Evolutionary conservation across 768 basidiomycete genomes (phyloP).

Genomic region (Serpula lacrymans): DNA sequence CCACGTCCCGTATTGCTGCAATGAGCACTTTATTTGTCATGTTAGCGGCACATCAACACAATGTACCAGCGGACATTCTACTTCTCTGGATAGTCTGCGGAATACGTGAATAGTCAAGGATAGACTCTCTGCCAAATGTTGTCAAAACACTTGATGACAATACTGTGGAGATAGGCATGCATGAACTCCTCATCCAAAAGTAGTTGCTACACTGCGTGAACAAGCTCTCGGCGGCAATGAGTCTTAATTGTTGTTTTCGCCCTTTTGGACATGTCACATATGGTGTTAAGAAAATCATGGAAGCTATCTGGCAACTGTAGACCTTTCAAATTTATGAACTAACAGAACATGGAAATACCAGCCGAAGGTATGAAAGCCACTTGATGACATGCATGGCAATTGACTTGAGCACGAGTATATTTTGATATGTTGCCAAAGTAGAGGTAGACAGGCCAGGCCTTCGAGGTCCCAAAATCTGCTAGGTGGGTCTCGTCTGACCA

Average conservation of each 20-base stretch:
- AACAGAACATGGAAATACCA: not conserved
- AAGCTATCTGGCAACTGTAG: conserved; percentile 4
- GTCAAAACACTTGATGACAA: conserved; percentile 13
- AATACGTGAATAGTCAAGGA: conserved; percentile 16
- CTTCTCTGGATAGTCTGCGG: conserved; percentile 20
- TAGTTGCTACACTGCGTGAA: conserved; percentile 15
- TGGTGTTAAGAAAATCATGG: not conserved
- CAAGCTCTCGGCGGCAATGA: conserved; percentile 15
- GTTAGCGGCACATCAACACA: too few relatives aligned
- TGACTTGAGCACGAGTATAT: conserved; percentile 1
- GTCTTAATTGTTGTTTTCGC: not conserved
- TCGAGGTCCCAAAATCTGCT: conserved; percentile 14
- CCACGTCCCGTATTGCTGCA: too few relatives aligned
- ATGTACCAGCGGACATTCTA: too few relatives aligned
- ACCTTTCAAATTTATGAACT: not conserved
- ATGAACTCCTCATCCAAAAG: conserved; percentile 21
- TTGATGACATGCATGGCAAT: not conserved
- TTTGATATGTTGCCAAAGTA: conserved; percentile 14
- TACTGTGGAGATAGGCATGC: conserved; percentile 15
- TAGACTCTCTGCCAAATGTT: conserved; percentile 12
- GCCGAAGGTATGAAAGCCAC: not conserved
- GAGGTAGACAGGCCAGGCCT: conserved; percentile 14
- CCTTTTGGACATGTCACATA: not conserved
- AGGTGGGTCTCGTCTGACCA: conserved; percentile 19
- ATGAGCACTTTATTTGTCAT: too few relatives aligned